Base-by-base conservation (phyloP, 2,329 filamentous ascomycete species). In the Coniochaeta prunicola region DNA sequence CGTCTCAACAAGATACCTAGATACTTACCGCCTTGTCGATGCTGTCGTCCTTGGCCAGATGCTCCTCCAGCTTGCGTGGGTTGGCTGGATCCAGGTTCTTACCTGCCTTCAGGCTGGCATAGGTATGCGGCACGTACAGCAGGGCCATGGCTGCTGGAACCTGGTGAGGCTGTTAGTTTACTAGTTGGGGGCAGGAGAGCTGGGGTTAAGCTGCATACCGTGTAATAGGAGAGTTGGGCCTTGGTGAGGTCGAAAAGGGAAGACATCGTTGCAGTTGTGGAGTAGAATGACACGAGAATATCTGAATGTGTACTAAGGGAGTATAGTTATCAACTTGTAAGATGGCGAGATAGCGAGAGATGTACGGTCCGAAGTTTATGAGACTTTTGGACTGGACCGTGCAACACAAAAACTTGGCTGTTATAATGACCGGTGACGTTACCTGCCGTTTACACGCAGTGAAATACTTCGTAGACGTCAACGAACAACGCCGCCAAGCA, bases 101-200 rank as follows among this genome's bases (percentile, higher is more conserved):
- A 48, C 67, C 70, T 1, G 74, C 67, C 9, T 62, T 26, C 30
- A 58, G 13, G 45, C 64, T 57, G 36, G 71, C 69, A 58, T 76
- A 75, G 13, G 62, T 48, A 48, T 77, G 71, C 3, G 77, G 75
- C 21, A 70, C 30, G 50, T 74, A 60, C 57, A 68, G 68, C 24
- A 74, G 60, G 57, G 71, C 10, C 57, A 77, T 71, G 28, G 73
- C 75, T 1, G 64, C 74, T 5, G 77, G 77, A 45, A 80, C 68
- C 77, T 77, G 24, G 21, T 24, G 28, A 15, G 7, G 24, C 10
- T 21, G 21, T 54, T 36, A 36, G 54, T 30, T 24, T 54, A 57
- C 26, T 19, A 2, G 12, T 28, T 31, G 33, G 15, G 31, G 13
- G 9, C 28, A 13, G 34, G 19, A 34, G n/a, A n/a, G n/a, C n/a